Evolutionary conservation across 2,329 filamentous ascomycete species (phyloP), one percentile per base, ranked within the genome.

Genomic region (Didymella exigua): DNA sequence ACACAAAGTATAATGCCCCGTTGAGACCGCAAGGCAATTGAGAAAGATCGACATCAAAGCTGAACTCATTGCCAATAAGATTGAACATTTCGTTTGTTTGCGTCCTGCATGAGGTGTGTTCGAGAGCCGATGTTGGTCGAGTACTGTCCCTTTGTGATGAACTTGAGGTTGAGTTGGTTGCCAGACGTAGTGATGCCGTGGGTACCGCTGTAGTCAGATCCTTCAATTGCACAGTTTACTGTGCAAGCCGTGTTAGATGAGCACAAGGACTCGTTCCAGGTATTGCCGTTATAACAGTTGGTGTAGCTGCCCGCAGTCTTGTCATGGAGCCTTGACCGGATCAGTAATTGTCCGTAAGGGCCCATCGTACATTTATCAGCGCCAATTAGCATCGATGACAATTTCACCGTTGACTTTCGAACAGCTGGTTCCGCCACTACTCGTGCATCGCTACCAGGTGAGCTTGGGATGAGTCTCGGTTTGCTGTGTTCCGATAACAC

Each of bases 11-110:
- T 19, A 70, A 43, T 5, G 70, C 71, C 33, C 87, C 87, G 69
- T 91, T 90, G 49, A 90, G 76, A 44, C 88, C 88, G 64, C 88
- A 90, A 42, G 83, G 82, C n/a, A 89, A 75, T 54, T 81, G 80
- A 16, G 86, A 88, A 18, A 89, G 59, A 43, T 75, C 73, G 1
- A 75, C 72, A 46, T 75, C 73, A 34, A 75, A 75, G 8, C 66
- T 70, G 54, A 75, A 75, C 56, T 75, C 73, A 34, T 75, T 70
- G 18, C 70, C 68, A 21, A 70, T 65, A 18, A 75, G 64, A 45
- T 73, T 74, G 65, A 73, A 75, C 59, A 71, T 68, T 49, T 75
- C 49, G 33, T 74, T 65, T 72, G 43, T 61, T 64, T 0, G 62
- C 49, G 40, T 68, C 63, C 41, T 69, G 68, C 66, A 76, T 67